Percentiles rank a stretch among this genome's conserved stretches.
phyloP scores from a whole-genome alignment of 495 filamentous ascomycete species.

The Barbatosphaeria neglecta region DNA sequence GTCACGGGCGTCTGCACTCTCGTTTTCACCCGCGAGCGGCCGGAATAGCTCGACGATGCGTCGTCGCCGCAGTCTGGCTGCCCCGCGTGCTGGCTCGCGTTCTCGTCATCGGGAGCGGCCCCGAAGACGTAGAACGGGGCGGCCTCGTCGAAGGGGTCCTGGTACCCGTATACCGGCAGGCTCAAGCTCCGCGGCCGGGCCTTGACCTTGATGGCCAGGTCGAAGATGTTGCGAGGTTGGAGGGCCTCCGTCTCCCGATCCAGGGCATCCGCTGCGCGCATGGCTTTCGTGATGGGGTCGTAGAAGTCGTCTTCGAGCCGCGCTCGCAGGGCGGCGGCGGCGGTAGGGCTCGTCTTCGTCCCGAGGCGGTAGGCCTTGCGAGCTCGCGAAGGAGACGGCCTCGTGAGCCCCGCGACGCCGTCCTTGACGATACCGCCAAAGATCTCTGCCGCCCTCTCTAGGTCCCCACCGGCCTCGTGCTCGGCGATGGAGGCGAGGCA shows the following conservation, averaged over 20 bases:
- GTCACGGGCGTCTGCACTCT: not conserved
- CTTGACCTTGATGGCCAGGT: conserved; percentile 15
- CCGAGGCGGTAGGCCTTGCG: not conserved
- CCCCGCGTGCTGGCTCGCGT: not conserved
- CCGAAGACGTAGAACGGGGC: conserved; percentile 18
- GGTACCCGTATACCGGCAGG: conserved; percentile 15
- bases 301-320: conserved; percentile 2
- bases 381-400: not conserved
- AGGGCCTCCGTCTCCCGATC: conserved; percentile 32
- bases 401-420: conserved; percentile 25
- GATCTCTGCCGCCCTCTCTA: conserved; percentile 27
- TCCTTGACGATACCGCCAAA: conserved; percentile 31
- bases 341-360: not conserved
- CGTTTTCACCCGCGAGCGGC: not conserved
- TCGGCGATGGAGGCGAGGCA: conserved; percentile 33
- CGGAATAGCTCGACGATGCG: not conserved
- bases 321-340: not conserved
- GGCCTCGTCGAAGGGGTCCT: conserved; percentile 14
- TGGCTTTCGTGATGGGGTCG: conserved; percentile 30
- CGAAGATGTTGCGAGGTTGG: conserved; percentile 23
- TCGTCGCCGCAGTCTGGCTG: not conserved
- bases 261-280: conserved; percentile 39
- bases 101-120: conserved; percentile 2
- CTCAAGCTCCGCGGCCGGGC: conserved; percentile 23
- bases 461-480: conserved; percentile 27